phyloP scores from a whole-genome alignment of 2,329 filamentous ascomycete genomes.

The Ascochyta viciae-villosae region DNA sequence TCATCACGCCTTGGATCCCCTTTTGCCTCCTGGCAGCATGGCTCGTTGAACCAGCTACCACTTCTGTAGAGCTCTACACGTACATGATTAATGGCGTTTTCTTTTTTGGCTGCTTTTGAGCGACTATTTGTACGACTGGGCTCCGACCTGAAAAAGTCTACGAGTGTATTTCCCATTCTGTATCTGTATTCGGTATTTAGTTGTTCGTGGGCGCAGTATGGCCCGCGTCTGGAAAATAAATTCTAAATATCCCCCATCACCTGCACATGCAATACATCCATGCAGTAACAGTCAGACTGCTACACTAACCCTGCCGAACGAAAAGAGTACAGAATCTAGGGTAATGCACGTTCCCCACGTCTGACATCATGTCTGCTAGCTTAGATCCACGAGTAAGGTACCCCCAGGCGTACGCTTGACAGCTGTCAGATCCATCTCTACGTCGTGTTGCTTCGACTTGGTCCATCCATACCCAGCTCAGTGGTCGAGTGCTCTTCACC shows the following conservation, averaged over 20 bases:
- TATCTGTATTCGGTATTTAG: slow-evolving; percentile 48
- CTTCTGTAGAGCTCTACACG: slow-evolving; percentile 25
- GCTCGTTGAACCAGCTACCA: background rate
- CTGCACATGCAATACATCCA: background rate
- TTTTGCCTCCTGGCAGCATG: slow-evolving; percentile 7
- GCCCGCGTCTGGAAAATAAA: slow-evolving; percentile 25
- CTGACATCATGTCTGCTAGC: slow-evolving; percentile 12
- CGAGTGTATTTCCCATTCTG: slow-evolving; percentile 36
- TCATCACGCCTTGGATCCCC: slow-evolving; percentile 35
- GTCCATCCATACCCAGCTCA: background rate
- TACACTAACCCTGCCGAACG: background rate
- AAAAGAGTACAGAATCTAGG: background rate
- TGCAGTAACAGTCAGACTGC: background rate
- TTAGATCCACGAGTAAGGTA: background rate
- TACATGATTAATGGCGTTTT: slow-evolving; percentile 33
- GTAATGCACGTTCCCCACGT: background rate
- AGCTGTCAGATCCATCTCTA: background rate
- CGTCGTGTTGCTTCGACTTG: background rate
- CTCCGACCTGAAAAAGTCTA: slow-evolving; percentile 25
- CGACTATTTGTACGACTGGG: slow-evolving; percentile 25
- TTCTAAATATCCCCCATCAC: slow-evolving; percentile 21
- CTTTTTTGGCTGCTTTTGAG: slow-evolving; percentile 27
- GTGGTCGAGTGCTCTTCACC: background rate
- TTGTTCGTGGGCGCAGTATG: slow-evolving; percentile 12
- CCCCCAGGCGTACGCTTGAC: background rate